These are phyloP conservation scores for Escovopsis sp. DNA, from an alignment of 2,329 filamentous ascomycete genomes.

Conservation along the genomic window DNA sequence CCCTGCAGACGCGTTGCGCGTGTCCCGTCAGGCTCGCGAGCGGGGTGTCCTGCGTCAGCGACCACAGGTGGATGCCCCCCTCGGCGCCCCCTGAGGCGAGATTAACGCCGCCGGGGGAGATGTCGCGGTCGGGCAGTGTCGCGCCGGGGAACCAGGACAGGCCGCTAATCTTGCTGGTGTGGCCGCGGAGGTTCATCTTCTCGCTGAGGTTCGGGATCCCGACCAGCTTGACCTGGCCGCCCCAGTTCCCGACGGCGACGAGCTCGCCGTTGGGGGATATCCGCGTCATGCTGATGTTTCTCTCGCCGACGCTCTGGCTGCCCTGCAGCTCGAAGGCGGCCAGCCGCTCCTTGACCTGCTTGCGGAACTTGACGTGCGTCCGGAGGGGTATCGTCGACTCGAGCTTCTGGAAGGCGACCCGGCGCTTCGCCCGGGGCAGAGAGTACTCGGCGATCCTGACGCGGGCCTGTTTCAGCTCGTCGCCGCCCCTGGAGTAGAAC, in stretches of 20 bases:
- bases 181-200: constrained; percentile 61
- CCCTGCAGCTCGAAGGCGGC: constrained; percentile 80
- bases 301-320: constrained; percentile 80
- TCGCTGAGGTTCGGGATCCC: constrained; percentile 70
- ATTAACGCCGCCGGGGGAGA: constrained; percentile 63
- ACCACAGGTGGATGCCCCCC: constrained; percentile 80
- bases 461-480: constrained; percentile 59
- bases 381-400: constrained; percentile 74
- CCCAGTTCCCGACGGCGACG: constrained; percentile 86
- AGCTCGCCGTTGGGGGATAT: constrained; percentile 75
- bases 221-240: constrained; percentile 73
- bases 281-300: constrained; percentile 80
- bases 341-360: constrained; percentile 70
- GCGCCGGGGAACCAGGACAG: constrained; percentile 80
- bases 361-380: constrained; percentile 85
- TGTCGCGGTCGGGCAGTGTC: constrained; percentile 52
- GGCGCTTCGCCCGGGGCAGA: constrained; percentile 62
- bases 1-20: constrained; percentile 70
- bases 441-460: constrained; percentile 71
- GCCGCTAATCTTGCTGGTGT: constrained; percentile 79
- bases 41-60: constrained; percentile 70
- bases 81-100: constrained; percentile 84
- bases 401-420: constrained; percentile 60
- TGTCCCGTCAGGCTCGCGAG: constrained; percentile 72
- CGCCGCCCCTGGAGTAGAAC: constrained; percentile 78